Percentiles rank a stretch among this genome's conserved stretches.
Conservation (phyloP, 495 filamentous ascomycete genomes). For the Neurospora hispaniola region DNA sequence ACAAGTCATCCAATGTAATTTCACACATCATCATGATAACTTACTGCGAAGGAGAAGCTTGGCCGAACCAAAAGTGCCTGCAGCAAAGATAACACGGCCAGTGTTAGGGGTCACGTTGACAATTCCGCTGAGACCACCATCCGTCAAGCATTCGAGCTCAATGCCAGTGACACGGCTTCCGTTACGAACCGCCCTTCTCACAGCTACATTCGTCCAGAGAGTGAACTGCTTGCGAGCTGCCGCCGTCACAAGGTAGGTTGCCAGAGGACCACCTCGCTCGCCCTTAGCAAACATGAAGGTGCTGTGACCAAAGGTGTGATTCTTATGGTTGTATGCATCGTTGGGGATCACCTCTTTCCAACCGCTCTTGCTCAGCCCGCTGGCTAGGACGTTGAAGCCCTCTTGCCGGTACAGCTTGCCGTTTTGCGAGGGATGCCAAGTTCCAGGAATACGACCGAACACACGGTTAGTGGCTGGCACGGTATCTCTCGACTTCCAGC, state of each 20-base stretch:
- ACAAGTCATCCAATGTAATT: background rate
- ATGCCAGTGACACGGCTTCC: conserved; percentile 55
- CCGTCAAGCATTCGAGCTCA: conserved; percentile 47
- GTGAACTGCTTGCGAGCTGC: conserved; percentile 50
- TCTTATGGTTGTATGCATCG: conserved; percentile 49
- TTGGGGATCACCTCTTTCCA: conserved; percentile 56
- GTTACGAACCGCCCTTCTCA: conserved; percentile 51
- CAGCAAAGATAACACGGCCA: conserved; percentile 57
- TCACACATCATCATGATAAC: background rate
- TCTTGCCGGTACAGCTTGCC: conserved; percentile 57
- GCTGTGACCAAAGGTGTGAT: conserved; percentile 52
- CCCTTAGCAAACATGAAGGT: conserved; percentile 60
- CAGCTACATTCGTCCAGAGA: conserved; percentile 52
- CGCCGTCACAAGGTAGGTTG: conserved; percentile 61
- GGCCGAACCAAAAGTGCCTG: conserved; percentile 61
- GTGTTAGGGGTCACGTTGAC: conserved; percentile 45
- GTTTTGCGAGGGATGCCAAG: conserved; percentile 54
- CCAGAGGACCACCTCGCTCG: conserved; percentile 59
- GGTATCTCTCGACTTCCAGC: conserved; percentile 61
- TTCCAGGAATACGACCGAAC: conserved; percentile 60
- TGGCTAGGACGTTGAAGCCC: conserved; percentile 48
- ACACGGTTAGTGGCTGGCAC: conserved; percentile 45
- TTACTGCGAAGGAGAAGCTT: conserved; percentile 51
- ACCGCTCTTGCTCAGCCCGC: conserved; percentile 45
- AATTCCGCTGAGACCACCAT: conserved; percentile 45